Percentiles rank a stretch among this genome's conserved stretches.
phyloP scores from a whole-genome alignment of 2,329 filamentous ascomycete genomes.

The Xylaria digitata region DNA sequence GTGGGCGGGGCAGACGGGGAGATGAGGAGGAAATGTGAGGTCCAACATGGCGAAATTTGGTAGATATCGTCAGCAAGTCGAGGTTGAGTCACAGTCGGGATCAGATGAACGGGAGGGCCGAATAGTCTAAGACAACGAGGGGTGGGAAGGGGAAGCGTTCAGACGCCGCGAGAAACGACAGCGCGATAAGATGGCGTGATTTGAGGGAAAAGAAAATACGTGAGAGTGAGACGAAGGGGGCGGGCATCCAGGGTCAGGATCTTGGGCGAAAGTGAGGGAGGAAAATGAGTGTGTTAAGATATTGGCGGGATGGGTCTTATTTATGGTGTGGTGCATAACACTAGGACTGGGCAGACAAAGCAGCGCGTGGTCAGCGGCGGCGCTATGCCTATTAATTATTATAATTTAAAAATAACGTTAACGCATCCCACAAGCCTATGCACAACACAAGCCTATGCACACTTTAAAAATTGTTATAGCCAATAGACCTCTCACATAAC shows the following conservation, averaged over 20 bases:
- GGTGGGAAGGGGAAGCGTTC: neutral
- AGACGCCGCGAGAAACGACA: neutral
- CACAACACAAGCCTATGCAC: too few relatives aligned
- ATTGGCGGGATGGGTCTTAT: neutral
- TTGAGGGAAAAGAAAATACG: neutral
- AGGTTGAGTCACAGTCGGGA: neutral
- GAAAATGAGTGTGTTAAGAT: neutral
- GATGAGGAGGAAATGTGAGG: neutral
- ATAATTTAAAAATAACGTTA: too few relatives aligned
- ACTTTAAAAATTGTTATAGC: too few relatives aligned
- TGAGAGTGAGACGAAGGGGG: neutral
- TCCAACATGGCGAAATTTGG: neutral
- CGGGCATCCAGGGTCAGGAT: neutral
- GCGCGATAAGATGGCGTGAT: neutral
- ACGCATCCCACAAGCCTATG: too few relatives aligned
- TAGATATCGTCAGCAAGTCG: neutral
- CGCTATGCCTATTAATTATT: too few relatives aligned
- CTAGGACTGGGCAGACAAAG: too few relatives aligned
- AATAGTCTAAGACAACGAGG: neutral
- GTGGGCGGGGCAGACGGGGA: too few relatives aligned
- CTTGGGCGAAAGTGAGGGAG: neutral
- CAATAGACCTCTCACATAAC: conserved; percentile 5
- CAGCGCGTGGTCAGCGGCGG: neutral
- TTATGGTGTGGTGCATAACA: neutral
- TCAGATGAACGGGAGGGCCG: neutral